Evolutionary conservation across 305 asterid genomes (phyloP), one percentile per base, ranked within the genome.

Genomic region (Withania somnifera): DNA sequence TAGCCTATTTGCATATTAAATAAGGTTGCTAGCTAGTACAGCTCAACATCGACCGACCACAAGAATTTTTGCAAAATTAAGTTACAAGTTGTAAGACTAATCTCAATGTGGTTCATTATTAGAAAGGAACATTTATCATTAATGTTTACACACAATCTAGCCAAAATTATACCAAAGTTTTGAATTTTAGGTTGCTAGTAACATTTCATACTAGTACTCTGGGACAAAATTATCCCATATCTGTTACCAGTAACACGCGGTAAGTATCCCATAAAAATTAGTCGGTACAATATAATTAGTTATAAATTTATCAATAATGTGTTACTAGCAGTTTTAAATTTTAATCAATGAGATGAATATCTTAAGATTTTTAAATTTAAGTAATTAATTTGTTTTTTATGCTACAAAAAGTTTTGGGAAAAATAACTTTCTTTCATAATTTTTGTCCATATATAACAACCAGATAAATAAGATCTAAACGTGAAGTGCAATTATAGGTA

Each of bases 31-130:
- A 60, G 76, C 57, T 8, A 60, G 47, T 24, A 79, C 82, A 79
- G 47, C 82, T 79, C 76, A 79, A 60, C 76, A 40, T 79, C 82
- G 5, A 79, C 76, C 82, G 42, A 79, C 73, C 69, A 75, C 3
- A 75, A 50, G 80, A 30, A 50, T 26, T 50, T 75, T n/a, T 50
- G 26, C 60, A 47, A 17, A 47, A 75, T 47, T 47, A 75, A 75
- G 45, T 50, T 75, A 28, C 47, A 75, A 75, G 28, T 28, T 75
- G 80, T 26, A 28, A 75, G 80, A 75, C 47, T 28, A 50, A 34
- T 28, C 57, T 11, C 61, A 15, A 75, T 50, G 3, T 30, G 60
- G 58, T 15, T 6, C 38, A 6, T 26, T 50, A 75, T 45, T 50
- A 14, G 61, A 75, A 75, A 75, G 61, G 56, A 50, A 75, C 79